Conservation (phyloP, 192 early-diverging fungal species). For the Allomyces macrogynus region DNA sequence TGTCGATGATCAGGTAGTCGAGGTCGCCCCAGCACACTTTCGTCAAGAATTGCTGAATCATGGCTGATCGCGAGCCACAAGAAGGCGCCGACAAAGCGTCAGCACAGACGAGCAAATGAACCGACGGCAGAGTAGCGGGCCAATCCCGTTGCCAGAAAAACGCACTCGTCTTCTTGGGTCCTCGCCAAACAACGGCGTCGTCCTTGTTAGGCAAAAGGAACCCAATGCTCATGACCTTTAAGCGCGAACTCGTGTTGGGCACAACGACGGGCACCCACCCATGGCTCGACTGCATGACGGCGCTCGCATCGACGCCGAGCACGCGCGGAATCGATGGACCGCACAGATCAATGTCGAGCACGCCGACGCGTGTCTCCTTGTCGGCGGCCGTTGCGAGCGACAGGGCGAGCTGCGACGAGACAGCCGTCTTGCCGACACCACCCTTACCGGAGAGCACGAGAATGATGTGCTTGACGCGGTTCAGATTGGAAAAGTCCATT, state of each 20-base stretch:
- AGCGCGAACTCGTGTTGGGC: conserved; percentile 7
- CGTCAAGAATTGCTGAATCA: conserved; percentile 91
- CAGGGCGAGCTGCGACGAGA: conserved; percentile 3
- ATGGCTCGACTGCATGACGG: conserved; percentile 71
- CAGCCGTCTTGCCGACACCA: conserved; percentile 7
- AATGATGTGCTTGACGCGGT: conserved; percentile 2
- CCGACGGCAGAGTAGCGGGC: conserved; percentile 3
- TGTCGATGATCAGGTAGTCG: conserved; percentile 89
- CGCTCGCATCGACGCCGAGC: conserved; percentile 72
- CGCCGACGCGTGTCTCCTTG: conserved; percentile 36
- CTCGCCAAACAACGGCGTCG: conserved; percentile 93
- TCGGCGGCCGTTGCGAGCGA: conserved; percentile 1
- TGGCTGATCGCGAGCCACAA: conserved; percentile 27
- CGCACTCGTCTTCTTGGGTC: conserved; percentile 90
- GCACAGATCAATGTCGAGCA: conserved; percentile 92
- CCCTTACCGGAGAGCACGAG: conserved; percentile 7
- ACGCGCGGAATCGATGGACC: conserved; percentile 92
- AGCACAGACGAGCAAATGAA: conserved; percentile 2
- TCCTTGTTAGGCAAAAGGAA: conserved; percentile 75
- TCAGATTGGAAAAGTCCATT: conserved; percentile 1
- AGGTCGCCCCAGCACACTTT: conserved; percentile 94
- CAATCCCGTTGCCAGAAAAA: conserved; percentile 2
- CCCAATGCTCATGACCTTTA: conserved; percentile 30
- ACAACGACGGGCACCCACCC: conserved; percentile 45
- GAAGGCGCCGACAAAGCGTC: neutral